phyloP scores from a whole-genome alignment of 169 alveolate genomes.

The Plasmodium cynomolgi region DNA sequence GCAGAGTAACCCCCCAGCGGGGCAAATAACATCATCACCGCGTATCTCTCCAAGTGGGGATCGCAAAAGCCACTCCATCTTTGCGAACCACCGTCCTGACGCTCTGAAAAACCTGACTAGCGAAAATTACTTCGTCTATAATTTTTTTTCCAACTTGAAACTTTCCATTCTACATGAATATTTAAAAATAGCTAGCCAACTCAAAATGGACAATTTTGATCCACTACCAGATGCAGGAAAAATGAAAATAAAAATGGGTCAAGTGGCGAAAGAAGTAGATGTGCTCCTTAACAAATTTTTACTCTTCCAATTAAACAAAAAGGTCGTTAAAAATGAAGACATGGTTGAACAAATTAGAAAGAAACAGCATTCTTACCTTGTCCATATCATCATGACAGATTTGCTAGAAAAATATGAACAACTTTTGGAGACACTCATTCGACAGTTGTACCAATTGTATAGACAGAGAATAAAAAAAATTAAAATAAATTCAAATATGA shows the following conservation, averaged over 20 bases:
- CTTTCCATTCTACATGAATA: slow-evolving; percentile 36
- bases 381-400: slow-evolving; percentile 41
- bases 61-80: neutral
- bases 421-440: neutral
- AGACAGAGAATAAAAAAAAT: slow-evolving; percentile 53
- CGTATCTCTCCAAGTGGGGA: neutral
- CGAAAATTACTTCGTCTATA: slow-evolving; percentile 51
- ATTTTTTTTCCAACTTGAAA: slow-evolving; percentile 52
- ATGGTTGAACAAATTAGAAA: slow-evolving; percentile 10
- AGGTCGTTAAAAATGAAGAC: neutral
- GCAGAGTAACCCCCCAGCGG: neutral
- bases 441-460: slow-evolving; percentile 8
- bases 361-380: slow-evolving; percentile 39
- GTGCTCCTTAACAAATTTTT: neutral
- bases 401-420: slow-evolving; percentile 63
- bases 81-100: slow-evolving; percentile 3
- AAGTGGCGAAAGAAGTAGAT: slow-evolving; percentile 5
- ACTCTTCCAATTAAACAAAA: slow-evolving; percentile 17
- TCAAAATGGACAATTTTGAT: neutral
- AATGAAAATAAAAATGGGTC: slow-evolving; percentile 8
- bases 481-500: slow-evolving; percentile 18
- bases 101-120: slow-evolving; percentile 10
- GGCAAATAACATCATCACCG: neutral
- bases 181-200: slow-evolving; percentile 12
- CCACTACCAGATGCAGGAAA: neutral